phyloP scores from a whole-genome alignment of 257 asterid genomes.

The Avicennia marina region DNA sequence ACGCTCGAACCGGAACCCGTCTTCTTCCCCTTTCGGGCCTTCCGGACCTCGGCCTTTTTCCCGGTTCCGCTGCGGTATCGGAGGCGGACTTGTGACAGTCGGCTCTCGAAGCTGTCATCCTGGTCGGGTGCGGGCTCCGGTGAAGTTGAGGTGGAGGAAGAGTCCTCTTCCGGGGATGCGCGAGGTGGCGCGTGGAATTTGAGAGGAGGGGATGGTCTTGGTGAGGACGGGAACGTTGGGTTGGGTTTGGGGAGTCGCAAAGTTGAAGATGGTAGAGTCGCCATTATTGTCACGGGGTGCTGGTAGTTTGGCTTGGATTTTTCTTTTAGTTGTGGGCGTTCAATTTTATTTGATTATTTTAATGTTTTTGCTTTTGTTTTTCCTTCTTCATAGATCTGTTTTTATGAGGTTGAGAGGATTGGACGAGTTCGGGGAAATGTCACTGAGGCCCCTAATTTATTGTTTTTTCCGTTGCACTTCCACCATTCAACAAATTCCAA shows the following conservation, averaged over 20 bases:
- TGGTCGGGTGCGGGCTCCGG: constrained; percentile 30
- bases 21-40: constrained; percentile 59
- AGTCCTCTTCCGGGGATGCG: constrained; percentile 50
- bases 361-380: not conserved
- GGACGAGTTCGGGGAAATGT: not conserved
- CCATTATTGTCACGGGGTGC: constrained; percentile 69
- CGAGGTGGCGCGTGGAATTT: constrained; percentile 37
- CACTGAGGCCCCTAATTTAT: not conserved
- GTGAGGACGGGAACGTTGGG: constrained; percentile 36
- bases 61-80: constrained; percentile 80
- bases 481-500: not conserved
- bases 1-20: constrained; percentile 50
- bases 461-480: not conserved
- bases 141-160: constrained; percentile 34
- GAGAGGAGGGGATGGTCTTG: constrained; percentile 18
- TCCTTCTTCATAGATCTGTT: too few relatives aligned
- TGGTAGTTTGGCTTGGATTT: not conserved
- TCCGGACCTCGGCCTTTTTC: constrained; percentile 73
- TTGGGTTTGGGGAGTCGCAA: constrained; percentile 54
- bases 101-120: constrained; percentile 61
- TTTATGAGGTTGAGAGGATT: constrained; percentile 26
- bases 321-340: constrained; percentile 10
- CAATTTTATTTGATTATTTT: constrained; percentile 10
- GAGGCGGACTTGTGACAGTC: constrained; percentile 65
- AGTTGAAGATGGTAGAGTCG: constrained; percentile 56